phyloP scores from a whole-genome alignment of 2,329 filamentous ascomycete species.

The Trichophyton verrucosum region DNA sequence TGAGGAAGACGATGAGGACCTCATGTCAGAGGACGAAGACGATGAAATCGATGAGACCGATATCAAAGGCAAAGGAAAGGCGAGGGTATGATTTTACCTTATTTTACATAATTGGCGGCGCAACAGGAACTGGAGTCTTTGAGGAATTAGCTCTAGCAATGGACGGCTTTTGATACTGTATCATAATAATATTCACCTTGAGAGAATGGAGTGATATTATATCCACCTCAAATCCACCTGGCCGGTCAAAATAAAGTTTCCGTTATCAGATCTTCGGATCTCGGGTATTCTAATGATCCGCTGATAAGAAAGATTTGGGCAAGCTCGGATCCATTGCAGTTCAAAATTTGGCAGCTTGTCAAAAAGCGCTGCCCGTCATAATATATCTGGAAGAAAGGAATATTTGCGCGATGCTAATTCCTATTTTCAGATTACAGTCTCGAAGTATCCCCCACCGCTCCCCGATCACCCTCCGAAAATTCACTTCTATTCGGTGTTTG shows the following conservation, averaged over 20 bases:
- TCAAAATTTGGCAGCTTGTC: not conserved
- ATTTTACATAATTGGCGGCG: not conserved
- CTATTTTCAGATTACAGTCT: not conserved
- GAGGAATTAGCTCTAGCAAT: not conserved
- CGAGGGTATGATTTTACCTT: slow-evolving; percentile 13
- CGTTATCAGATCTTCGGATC: not conserved
- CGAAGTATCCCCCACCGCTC: not conserved
- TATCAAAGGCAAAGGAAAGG: slow-evolving; percentile 27
- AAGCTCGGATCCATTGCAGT: not conserved
- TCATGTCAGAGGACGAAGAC: slow-evolving; percentile 32
- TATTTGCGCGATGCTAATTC: not conserved
- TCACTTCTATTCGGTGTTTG: not conserved
- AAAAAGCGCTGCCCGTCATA: not conserved
- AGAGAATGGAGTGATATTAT: too few species aligned
- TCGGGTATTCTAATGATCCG: not conserved
- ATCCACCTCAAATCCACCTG: too few species aligned
- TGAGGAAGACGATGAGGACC: slow-evolving; percentile 30
- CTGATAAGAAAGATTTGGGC: not conserved
- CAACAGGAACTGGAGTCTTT: not conserved
- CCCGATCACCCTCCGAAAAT: not conserved
- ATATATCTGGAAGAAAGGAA: not conserved
- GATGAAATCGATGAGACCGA: slow-evolving; percentile 11
- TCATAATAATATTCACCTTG: not conserved
- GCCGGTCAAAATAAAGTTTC: too few species aligned
- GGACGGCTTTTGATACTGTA: not conserved